These are phyloP conservation scores for Galium porrigens DNA, from an alignment of 305 asterid genomes.

Conservation along the genomic window DNA sequence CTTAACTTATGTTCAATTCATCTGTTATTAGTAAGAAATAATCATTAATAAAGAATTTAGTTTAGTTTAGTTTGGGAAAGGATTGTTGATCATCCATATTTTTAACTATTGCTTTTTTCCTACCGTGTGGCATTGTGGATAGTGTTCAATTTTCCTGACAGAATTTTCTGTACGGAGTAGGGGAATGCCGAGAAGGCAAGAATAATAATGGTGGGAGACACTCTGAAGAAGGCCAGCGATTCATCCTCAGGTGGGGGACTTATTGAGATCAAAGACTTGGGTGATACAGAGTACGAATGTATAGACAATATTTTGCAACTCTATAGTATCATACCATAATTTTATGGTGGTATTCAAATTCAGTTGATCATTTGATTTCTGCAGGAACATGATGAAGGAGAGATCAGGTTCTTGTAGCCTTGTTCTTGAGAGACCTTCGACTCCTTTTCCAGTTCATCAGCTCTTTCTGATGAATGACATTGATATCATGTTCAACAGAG, in stretches of 20 bases:
- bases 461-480: conserved; percentile 44
- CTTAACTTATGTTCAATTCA: neutral
- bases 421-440: conserved; percentile 73
- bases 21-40: neutral
- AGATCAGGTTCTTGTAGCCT: conserved; percentile 62
- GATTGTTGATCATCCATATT: neutral
- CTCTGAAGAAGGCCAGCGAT: conserved; percentile 69
- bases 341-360: neutral
- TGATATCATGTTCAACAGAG: conserved; percentile 56
- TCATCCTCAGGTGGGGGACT: conserved; percentile 56
- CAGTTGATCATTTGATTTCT: conserved; percentile 12
- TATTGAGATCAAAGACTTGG: conserved; percentile 56
- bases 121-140: neutral
- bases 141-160: neutral
- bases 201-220: conserved; percentile 87
- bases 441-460: conserved; percentile 76
- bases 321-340: neutral
- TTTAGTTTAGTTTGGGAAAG: neutral
- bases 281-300: conserved; percentile 58
- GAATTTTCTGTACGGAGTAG: conserved; percentile 24
- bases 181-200: conserved; percentile 95
- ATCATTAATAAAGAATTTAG: neutral
- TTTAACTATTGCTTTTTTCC: neutral
- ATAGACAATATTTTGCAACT: neutral
- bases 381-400: conserved; percentile 61